Evolutionary conservation across 352 stramenopile species (phyloP), one percentile per base, ranked within the genome.

Genomic region (Blastocystis sp.): DNA sequence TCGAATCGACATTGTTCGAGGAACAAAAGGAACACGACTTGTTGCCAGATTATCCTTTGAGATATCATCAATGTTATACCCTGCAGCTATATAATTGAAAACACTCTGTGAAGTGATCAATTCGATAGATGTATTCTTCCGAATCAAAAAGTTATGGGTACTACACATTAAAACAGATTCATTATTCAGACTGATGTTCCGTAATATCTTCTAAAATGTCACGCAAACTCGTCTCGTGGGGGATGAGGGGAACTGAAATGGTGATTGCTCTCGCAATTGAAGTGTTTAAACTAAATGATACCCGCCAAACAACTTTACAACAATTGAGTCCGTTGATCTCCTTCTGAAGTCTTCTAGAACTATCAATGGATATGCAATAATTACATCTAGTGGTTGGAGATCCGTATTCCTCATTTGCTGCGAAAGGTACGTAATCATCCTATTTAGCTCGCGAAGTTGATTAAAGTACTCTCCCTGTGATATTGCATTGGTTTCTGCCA

Each of bases 141-240:
- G 73, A 48, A 84, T 27, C 48, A 84, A 66, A 53, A 84, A 84
- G 73, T 84, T 66, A 5, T 84, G 73, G 15, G 68, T 84, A 68
- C 73, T 84, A 69, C 27, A 27, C 19, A 13, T 24, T 66, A 1
- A 66, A 9, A 5, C 1, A 0, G 9, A 19, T 24, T 37, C 35
- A 19, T 42, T 48, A 5, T 40, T 33, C 48, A 13, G 19, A 84
- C 73, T 84, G 42, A 30, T 84, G 44, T 22, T 37, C 13, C n/a
- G 73, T 84, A 64, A 84, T 84, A 51, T 84, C 73, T 37, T 84
- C 73, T 5, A 84, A 57, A 33, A 84, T 64, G 42, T 58, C 73
- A 22, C 73, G 73, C 24, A 84, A 69, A 19, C 15, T 53, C 24
- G 73, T 84, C 9, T 66, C 9, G 17, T 2, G 17, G 6, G 53